These are phyloP conservation scores for Chrysosporium queenslandicum DNA, from an alignment of 2,329 filamentous ascomycete genomes.

Conservation along the genomic window DNA sequence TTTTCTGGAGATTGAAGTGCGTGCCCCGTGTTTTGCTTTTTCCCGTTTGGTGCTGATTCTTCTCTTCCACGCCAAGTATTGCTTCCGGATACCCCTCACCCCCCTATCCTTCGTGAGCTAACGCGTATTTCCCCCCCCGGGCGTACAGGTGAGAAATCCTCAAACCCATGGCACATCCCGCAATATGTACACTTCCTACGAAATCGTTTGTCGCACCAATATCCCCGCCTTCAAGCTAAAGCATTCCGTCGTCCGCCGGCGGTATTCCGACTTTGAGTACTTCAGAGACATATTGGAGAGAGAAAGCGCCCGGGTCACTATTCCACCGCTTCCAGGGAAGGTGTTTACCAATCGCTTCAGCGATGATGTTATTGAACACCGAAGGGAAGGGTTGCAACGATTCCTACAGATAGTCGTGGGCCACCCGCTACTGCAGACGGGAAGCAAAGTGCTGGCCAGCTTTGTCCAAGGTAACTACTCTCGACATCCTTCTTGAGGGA, in stretches of 20 bases:
- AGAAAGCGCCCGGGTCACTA: slow-evolving; percentile 86
- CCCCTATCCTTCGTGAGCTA: slow-evolving; percentile 5
- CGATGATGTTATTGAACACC: slow-evolving; percentile 94
- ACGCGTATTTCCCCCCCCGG: slow-evolving; percentile 16
- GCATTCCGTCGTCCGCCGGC: slow-evolving; percentile 73
- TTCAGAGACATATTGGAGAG: slow-evolving; percentile 97
- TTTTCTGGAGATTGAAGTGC: slow-evolving; percentile 88
- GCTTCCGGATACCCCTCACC: slow-evolving; percentile 1
- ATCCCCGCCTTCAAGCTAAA: slow-evolving; percentile 98
- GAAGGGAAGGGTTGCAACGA: slow-evolving; percentile 80
- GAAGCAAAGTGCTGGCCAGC: slow-evolving; percentile 87
- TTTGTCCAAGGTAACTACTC: slow-evolving; percentile 78
- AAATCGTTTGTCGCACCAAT: slow-evolving; percentile 95
- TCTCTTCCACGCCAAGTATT: not conserved
- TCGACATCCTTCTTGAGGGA: not conserved
- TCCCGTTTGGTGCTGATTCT: slow-evolving; percentile 2
- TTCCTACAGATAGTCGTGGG: slow-evolving; percentile 97
- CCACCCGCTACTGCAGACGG: slow-evolving; percentile 91
- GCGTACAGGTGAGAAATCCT: slow-evolving; percentile 70
- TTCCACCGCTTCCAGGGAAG: slow-evolving; percentile 90
- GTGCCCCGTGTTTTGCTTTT: not conserved
- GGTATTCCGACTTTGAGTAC: slow-evolving; percentile 97
- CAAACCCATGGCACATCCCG: slow-evolving; percentile 90
- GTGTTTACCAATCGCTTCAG: slow-evolving; percentile 97
- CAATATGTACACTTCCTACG: slow-evolving; percentile 97